Percentiles rank a stretch among this genome's conserved stretches.
These are phyloP conservation scores for Haplographium delicatum DNA, from an alignment of 495 filamentous ascomycete species.

Conservation along the genomic window DNA sequence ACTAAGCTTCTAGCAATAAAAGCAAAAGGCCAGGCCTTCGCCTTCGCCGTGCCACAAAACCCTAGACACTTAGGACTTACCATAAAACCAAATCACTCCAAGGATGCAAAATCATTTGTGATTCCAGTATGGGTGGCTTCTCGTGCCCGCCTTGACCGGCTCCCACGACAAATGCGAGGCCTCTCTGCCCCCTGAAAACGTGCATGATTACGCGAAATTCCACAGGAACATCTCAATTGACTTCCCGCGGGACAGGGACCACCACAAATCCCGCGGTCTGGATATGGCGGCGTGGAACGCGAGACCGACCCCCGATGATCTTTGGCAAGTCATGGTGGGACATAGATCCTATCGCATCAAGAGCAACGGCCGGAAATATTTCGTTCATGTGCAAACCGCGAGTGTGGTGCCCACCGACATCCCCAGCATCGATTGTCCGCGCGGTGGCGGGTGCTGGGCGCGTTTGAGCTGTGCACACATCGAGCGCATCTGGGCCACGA, in stretches of 20 bases:
- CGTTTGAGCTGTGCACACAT: too few species aligned
- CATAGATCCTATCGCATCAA: constrained; percentile 83
- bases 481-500: too few species aligned
- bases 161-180: too few species aligned
- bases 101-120: constrained; percentile 78
- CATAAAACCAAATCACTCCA: constrained; percentile 54
- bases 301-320: constrained; percentile 52
- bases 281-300: constrained; percentile 87
- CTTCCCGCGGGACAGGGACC: constrained; percentile 66
- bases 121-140: constrained; percentile 86
- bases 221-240: constrained; percentile 84
- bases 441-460: too few species aligned
- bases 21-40: too few species aligned
- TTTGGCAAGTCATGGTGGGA: constrained; percentile 84
- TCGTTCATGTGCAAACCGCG: constrained; percentile 93
- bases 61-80: constrained; percentile 60
- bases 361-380: constrained; percentile 86
- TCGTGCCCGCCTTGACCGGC: constrained; percentile 62
- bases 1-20: constrained; percentile 18
- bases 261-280: constrained; percentile 64
- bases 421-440: constrained; percentile 92
- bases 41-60: constrained; percentile 34
- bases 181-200: constrained; percentile 32
- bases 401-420: constrained; percentile 86
- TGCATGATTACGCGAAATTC: constrained; percentile 59